Base-by-base conservation (phyloP, 768 basidiomycete genomes). In the Dendrothele bispora region DNA sequence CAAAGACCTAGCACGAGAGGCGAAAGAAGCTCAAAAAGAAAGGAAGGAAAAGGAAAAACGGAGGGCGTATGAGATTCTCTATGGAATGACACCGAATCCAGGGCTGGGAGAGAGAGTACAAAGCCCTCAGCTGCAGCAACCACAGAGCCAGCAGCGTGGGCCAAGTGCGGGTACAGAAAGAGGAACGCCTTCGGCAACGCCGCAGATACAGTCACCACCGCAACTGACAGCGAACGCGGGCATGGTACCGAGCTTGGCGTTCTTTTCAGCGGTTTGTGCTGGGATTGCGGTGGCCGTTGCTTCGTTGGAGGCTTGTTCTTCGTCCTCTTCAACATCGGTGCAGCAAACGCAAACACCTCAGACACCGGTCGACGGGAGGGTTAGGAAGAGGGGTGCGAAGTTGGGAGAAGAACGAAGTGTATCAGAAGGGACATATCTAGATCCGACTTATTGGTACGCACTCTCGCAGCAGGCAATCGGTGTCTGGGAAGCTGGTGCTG, bases 211-310 rank as follows among this genome's bases (percentile, higher is more conserved):
- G 12, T 30, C 27, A 7, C 20, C n/a, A 12, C 10, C 30, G 30
- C 30, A 32, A 32, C n/a, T n/a, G n/a, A n/a, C 42, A 36, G n/a
- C 7, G 14, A 4, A 24, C 45, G 17, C 35, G 36, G 27, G 36
- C 36, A 24, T 34, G 15, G 10, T 38, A 37, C 36, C 35, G 34
- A 10, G 7, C 25, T n/a, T 79, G 53, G 64, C 72, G 7, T 78
- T 87, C 57, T 88, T 87, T 51, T 79, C 82, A 0, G 70, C 77
- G 2, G 72, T 79, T 36, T 77, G 78, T 40, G 80, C 79, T 1
- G 71, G 77, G 2, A 74, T 86, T 30, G 84, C 86, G 1, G 59
- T 87, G 43, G 86, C 83, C 24, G 75, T 77, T 14, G 4, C 6
- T 3, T 6, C 24, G 21, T 14, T 22, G 17, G 14, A 30, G 27